Evolutionary conservation across 176 grass and related monocot genomes (phyloP).

Genomic region (Pharus latifolius): DNA sequence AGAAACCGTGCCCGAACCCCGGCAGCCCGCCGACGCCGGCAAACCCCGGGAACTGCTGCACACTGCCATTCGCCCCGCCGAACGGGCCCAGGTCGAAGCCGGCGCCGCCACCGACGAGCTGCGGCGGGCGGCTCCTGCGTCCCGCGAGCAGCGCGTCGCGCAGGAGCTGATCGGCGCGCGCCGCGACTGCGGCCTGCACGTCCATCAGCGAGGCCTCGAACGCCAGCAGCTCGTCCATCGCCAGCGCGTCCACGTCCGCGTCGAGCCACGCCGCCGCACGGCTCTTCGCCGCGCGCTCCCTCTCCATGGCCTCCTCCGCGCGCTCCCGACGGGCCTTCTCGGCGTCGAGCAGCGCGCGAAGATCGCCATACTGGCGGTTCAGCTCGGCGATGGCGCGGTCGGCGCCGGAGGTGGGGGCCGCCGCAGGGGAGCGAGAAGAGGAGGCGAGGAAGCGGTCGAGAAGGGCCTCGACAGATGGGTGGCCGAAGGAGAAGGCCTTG

Average conservation of each 20-base stretch:
- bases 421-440: no score
- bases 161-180: conserved; percentile 1
- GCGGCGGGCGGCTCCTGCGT: no score
- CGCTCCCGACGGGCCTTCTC: conserved; percentile 19
- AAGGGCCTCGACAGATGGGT: conserved; percentile 33
- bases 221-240: not conserved
- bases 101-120: no score
- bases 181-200: not conserved
- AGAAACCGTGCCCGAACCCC: no score
- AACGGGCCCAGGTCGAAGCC: not conserved
- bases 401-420: no score
- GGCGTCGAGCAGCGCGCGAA: not conserved
- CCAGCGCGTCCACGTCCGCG: not conserved
- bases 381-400: no score
- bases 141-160: not conserved
- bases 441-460: conserved; percentile 19
- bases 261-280: not conserved
- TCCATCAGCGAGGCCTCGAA: not conserved
- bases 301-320: conserved; percentile 1
- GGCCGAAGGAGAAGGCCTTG: conserved; percentile 55
- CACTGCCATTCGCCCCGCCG: no score
- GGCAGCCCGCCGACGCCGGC: no score
- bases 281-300: not conserved
- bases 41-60: no score
- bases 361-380: conserved; percentile 25